These are phyloP conservation scores for Apiospora phragmitis DNA, from an alignment of 2,329 filamentous ascomycete species.

Conservation along the genomic window DNA sequence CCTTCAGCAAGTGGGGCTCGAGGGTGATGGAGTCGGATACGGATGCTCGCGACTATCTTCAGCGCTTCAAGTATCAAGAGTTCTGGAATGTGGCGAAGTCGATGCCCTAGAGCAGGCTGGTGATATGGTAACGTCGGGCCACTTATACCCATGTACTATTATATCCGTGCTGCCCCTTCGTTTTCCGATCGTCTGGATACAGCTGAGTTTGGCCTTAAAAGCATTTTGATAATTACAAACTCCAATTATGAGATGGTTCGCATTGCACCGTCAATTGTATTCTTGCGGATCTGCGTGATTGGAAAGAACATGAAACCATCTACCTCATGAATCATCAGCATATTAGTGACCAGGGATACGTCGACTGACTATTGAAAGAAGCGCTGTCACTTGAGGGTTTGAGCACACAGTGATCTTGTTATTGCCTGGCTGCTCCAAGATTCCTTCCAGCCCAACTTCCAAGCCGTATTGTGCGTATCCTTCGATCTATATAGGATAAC, in stretches of 20 bases:
- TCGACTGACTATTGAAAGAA: no score
- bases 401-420: no score
- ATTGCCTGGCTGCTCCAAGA: no score
- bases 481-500: no score
- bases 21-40: conserved; percentile 92
- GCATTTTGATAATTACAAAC: neutral
- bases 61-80: conserved; percentile 86
- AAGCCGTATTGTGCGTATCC: no score
- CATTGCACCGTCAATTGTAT: neutral
- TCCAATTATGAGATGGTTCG: neutral
- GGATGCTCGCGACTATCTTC: conserved; percentile 78
- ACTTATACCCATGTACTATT: neutral
- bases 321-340: no score
- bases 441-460: no score
- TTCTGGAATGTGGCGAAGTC: conserved; percentile 88
- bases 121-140: neutral
- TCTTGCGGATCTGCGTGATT: neutral
- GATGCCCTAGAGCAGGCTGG: neutral
- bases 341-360: no score
- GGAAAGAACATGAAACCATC: no score
- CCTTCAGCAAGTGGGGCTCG: conserved; percentile 85
- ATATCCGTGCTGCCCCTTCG: neutral
- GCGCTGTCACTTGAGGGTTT: no score
- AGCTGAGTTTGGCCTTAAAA: neutral
- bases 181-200: neutral